These are phyloP conservation scores for Lablab purpureus DNA, from an alignment of 306 rosid species.

Conservation along the genomic window DNA sequence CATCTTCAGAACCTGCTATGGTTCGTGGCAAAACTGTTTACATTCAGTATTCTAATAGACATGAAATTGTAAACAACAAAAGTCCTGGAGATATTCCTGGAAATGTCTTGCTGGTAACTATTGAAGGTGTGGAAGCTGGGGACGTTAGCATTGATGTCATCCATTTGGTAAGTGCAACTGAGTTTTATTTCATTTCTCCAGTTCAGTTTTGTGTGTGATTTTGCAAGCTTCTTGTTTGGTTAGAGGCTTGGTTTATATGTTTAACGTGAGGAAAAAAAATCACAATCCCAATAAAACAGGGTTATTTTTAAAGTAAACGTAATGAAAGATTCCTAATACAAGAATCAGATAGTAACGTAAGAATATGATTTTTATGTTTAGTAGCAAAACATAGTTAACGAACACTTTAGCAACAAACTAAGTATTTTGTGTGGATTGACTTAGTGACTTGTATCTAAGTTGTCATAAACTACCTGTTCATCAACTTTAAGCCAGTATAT, in stretches of 20 bases:
- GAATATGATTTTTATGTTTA: background rate
- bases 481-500: background rate
- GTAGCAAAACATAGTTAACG: no score
- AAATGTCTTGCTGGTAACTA: conserved; percentile 88
- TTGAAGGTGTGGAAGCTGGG: conserved; percentile 94
- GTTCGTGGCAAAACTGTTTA: conserved; percentile 92
- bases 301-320: conserved; percentile 27
- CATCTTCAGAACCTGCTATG: conserved; percentile 93
- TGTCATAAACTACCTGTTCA: background rate
- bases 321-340: conserved; percentile 2
- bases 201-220: conserved; percentile 12
- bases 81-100: conserved; percentile 96
- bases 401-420: no score
- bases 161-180: conserved; percentile 71
- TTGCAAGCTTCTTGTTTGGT: conserved; percentile 33
- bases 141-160: conserved; percentile 95
- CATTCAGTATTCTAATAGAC: conserved; percentile 92
- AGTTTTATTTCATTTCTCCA: conserved; percentile 13
- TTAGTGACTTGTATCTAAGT: no score
- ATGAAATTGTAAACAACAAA: conserved; percentile 92
- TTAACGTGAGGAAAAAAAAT: conserved; percentile 11
- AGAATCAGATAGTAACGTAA: conserved; percentile 17
- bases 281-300: conserved; percentile 10
- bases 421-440: no score
- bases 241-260: background rate